Evolutionary conservation across 2,329 filamentous ascomycete genomes (phyloP).

Genomic region (Lachnellula subtilissima): DNA sequence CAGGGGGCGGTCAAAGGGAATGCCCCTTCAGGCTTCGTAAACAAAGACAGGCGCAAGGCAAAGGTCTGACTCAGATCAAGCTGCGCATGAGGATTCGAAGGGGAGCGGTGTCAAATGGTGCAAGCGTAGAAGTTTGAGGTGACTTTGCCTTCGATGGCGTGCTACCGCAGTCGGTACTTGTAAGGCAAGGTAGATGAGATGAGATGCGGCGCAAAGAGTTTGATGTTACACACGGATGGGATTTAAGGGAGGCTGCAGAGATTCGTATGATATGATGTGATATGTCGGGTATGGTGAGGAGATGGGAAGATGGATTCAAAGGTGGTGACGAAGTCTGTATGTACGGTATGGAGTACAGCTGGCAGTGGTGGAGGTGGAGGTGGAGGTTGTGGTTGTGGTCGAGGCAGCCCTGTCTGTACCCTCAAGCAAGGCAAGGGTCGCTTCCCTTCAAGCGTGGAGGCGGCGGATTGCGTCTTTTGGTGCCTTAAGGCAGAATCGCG

Average conservation of each 20-base stretch:
- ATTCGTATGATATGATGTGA: neutral
- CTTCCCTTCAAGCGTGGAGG: too few relatives aligned
- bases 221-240: neutral
- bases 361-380: too few relatives aligned
- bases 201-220: conserved; percentile 2
- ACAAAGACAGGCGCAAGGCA: neutral
- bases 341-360: neutral
- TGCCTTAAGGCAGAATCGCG: too few relatives aligned
- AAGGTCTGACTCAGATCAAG: neutral
- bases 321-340: neutral
- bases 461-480: too few relatives aligned
- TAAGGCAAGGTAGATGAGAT: neutral
- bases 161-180: conserved; percentile 5
- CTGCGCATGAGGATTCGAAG: conserved; percentile 2
- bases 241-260: neutral
- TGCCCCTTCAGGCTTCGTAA: neutral
- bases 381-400: too few relatives aligned
- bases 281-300: neutral
- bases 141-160: conserved; percentile 20
- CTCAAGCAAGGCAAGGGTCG: too few relatives aligned
- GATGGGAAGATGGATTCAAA: neutral
- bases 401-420: too few relatives aligned
- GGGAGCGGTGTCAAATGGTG: neutral
- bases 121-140: conserved; percentile 11
- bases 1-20: neutral